Base-by-base conservation (phyloP, 1,284 basidiomycete genomes). In the Cutaneotrichosporon dermatis region DNA sequence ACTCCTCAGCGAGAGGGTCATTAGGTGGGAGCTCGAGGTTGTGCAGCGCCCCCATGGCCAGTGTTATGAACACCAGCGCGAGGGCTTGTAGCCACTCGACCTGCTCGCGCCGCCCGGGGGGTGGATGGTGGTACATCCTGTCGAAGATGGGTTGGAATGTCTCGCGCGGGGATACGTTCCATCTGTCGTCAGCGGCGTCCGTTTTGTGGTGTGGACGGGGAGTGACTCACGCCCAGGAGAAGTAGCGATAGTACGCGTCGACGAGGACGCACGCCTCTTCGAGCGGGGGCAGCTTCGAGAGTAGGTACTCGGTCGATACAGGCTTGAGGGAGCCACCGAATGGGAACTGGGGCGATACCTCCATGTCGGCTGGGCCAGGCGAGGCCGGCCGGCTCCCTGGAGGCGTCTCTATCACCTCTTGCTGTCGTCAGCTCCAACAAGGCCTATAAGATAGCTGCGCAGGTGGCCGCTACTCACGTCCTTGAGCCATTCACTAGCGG, bases 21-120 rank as follows among this genome's bases (percentile, higher is more conserved):
- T 74, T 56, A 16, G 71, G 64, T 36, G 74, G 55, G 15, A 76
- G 41, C 61, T 77, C 68, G 44, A 73, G 65, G 50, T 66, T 70
- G 60, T 70, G 62, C 53, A 73, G 54, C 0, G 69, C 61, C 6
- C 73, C 73, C 49, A 72, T 55, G 0, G 72, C 73, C 8, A 73
- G 56, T 13, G 69, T 61, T 9, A 68, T 65, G 54, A 59, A 73
- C 7, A 73, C 43, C 1, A 72, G 60, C 0, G 71, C 72, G 2
- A 75, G 60, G 50, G 67, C 64, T 37, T 73, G 70, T 3, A 64
- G 49, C 43, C 36, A 53, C 54, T 9, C 51, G 15, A 44, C 54
- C 15, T 13, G 50, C 50, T 41, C 50, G 50, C 39, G 37, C 33
- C 11, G 13, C 3, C 4, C 5, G 3, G 53, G 33, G 2, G 41